Evolutionary conservation across 75 land plant species (phyloP).

Genomic region (Pinus taeda): DNA sequence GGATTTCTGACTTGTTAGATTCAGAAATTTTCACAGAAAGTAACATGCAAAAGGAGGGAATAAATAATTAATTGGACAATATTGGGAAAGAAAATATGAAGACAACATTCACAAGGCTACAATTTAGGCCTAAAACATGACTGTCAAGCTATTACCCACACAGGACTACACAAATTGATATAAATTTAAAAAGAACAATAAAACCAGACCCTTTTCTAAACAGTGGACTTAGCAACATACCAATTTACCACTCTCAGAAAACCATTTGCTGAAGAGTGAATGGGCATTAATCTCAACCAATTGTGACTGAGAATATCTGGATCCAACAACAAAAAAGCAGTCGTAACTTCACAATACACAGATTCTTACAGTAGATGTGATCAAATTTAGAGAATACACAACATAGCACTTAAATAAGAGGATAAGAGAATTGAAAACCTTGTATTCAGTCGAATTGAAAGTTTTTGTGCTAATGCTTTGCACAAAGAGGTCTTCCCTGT

Average conservation of each 20-base stretch:
- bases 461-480: slow-evolving; percentile 92
- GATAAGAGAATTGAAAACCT: slow-evolving; percentile 38
- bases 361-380: background rate
- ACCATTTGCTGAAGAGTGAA: slow-evolving; percentile 99
- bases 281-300: slow-evolving; percentile 96
- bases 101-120: too few relatives aligned
- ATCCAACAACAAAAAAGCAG: background rate
- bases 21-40: too few relatives aligned
- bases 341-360: background rate
- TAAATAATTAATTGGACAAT: too few relatives aligned
- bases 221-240: slow-evolving; percentile 35
- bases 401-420: background rate
- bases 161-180: background rate
- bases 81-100: too few relatives aligned
- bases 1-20: too few relatives aligned
- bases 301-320: slow-evolving; percentile 72
- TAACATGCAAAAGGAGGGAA: too few relatives aligned
- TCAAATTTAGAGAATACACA: background rate
- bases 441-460: slow-evolving; percentile 68
- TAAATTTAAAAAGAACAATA: background rate
- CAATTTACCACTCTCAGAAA: slow-evolving; percentile 98
- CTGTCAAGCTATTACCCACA: too few relatives aligned
- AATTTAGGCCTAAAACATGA: too few relatives aligned
- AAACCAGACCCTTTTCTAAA: background rate
- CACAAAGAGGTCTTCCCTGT: slow-evolving; percentile 96